phyloP scores from a whole-genome alignment of 1,139 yeast genomes.

The Lodderomyces elongisporus region DNA sequence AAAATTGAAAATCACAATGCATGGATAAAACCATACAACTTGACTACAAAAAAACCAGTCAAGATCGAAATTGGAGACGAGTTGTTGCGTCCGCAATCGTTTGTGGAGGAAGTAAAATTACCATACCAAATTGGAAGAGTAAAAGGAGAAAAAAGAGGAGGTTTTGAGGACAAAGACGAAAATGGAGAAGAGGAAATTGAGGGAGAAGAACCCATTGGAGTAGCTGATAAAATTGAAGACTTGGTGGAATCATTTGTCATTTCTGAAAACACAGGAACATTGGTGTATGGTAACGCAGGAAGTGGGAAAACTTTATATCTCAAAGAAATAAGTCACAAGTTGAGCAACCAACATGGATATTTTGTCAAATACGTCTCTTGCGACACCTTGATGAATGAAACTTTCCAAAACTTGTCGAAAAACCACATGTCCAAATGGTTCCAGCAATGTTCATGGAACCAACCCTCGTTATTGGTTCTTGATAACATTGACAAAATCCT shows the following conservation, averaged over 20 bases:
- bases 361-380: conserved; percentile 43
- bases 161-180: conserved; percentile 1
- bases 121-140: no score
- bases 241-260: conserved; percentile 40
- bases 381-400: conserved; percentile 57
- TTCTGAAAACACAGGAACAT: conserved; percentile 46
- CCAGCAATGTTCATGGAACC: conserved; percentile 68
- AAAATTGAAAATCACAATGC: conserved; percentile 36
- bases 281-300: conserved; percentile 73
- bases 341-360: conserved; percentile 35
- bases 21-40: conserved; percentile 39
- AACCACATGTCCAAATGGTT: conserved; percentile 47
- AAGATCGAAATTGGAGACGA: conserved; percentile 52
- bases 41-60: conserved; percentile 22
- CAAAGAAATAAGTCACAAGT: conserved; percentile 32
- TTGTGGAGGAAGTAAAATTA: conserved; percentile 15
- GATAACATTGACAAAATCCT: conserved; percentile 80
- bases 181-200: not conserved
- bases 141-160: not conserved
- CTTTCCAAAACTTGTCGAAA: conserved; percentile 30
- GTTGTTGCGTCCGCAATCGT: conserved; percentile 46
- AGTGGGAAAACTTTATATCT: conserved; percentile 69
- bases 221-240: conserved; percentile 43
- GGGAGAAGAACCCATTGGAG: conserved; percentile 47
- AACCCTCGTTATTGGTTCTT: conserved; percentile 69